Evolutionary conservation across 805 yeast genomes (phyloP), one percentile per base, ranked within the genome.

Genomic region (Barnettozyma wickerhamii): DNA sequence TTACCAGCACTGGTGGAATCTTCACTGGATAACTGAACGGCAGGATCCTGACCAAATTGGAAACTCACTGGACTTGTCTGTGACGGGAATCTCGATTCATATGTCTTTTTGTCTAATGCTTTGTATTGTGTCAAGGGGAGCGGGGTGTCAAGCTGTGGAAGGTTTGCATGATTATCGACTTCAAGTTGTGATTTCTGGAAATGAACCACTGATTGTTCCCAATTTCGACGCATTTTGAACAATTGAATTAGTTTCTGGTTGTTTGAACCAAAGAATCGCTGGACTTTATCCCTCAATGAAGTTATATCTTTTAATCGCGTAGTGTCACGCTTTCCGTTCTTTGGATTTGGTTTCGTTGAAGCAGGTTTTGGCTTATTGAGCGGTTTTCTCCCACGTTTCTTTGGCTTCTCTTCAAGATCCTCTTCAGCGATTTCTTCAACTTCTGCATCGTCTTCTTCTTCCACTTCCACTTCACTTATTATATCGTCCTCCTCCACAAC

Each of bases 261-360:
- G 48, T 77, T 71, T 20, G 60, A 52, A 0, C 90, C 90, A 53
- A 69, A 79, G 37, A 72, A 51, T 31, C 70, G 58, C 27, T 53
- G 56, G 30, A 71, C 49, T 35, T 71, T 65, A 27, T 72, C 78
- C 35, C 65, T 66, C 12, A 72, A 55, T 6, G 68, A 59, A 4
- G 69, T 63, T 12, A 63, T 36, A 30, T 60, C 63, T 36, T 58
- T 63, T 26, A 18, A 20, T 32, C 31, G 36, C 19, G 35, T 19
- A 26, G 28, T 30, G 10, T 43, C 46, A 23, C 46, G 42, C 26
- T 40, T 47, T 13, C 27, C 40, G 10, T 34, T 36, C 14, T 46
- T 37, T n/a, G 15, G 48, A 20, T n/a, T n/a, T n/a, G 20, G 6
- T 12, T 20, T 21, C 15, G 30, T 13, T 5, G 7, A 10, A 12